Conservation (phyloP, 2,329 filamentous ascomycete genomes). For the Fusarium annulatum region DNA sequence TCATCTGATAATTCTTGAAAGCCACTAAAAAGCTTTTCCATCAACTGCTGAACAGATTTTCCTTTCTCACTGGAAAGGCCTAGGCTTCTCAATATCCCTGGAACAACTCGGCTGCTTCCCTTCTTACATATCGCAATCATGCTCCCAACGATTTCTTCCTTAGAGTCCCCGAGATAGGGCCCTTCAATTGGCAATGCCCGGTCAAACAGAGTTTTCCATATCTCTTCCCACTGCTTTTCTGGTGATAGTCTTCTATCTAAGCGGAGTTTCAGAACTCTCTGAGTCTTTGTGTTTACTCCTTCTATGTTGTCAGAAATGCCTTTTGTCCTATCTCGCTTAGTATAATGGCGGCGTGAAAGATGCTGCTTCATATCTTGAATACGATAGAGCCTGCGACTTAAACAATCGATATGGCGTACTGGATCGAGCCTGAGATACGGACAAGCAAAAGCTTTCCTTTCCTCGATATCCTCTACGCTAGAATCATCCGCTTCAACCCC, state of each 20-base stretch:
- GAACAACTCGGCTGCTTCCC: neutral
- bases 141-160: neutral
- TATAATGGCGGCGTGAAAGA: neutral
- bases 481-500: neutral
- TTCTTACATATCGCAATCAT: neutral
- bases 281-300: neutral
- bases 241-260: neutral
- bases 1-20: neutral
- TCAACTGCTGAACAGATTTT: neutral
- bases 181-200: neutral
- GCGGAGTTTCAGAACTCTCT: neutral
- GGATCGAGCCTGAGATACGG: neutral
- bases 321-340: too few relatives aligned
- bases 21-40: neutral
- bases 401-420: neutral
- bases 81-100: neutral
- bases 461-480: neutral
- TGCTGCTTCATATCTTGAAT: neutral
- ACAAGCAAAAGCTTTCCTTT: accelerated
- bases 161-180: neutral
- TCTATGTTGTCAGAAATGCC: accelerated
- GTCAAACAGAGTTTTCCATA: neutral
- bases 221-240: neutral
- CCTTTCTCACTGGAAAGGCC: accelerated
- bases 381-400: neutral